phyloP scores from a whole-genome alignment of 768 basidiomycete genomes.

The Pleurotus salmoneostramineus region DNA sequence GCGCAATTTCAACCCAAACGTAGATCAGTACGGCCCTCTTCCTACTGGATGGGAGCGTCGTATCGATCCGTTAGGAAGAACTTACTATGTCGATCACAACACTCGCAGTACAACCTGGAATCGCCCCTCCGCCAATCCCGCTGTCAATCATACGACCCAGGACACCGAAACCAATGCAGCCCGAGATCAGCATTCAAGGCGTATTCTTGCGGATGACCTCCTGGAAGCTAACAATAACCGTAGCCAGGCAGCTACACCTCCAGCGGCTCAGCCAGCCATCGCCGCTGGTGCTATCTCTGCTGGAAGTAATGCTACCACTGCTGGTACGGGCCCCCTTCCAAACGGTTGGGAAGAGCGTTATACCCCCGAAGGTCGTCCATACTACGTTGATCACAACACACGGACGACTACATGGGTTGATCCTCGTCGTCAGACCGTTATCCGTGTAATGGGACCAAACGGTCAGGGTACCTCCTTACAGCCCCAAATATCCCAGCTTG shows the following conservation, averaged over 20 bases:
- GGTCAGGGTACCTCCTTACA: constrained; percentile 87
- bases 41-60: constrained; percentile 96
- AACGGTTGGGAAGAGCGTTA: constrained; percentile 99
- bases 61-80: constrained; percentile 91
- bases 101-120: constrained; percentile 98
- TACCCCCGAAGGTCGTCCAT: constrained; percentile 96
- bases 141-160: constrained; percentile 66
- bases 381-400: constrained; percentile 99
- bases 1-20: constrained; percentile 91
- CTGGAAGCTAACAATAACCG: constrained; percentile 61
- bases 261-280: constrained; percentile 26
- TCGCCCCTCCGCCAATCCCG: constrained; percentile 76
- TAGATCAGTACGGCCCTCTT: constrained; percentile 90
- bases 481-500: constrained; percentile 95
- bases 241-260: constrained; percentile 26
- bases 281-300: constrained; percentile 37
- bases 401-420: constrained; percentile 99
- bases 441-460: constrained; percentile 94
- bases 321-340: constrained; percentile 84
- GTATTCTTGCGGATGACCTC: constrained; percentile 80
- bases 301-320: constrained; percentile 47
- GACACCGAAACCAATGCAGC: constrained; percentile 81
- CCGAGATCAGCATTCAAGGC: constrained; percentile 81
- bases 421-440: constrained; percentile 92
- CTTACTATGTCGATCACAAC: constrained; percentile 99